Evolutionary conservation across 257 asterid genomes (phyloP).

Genomic region (Petunia axillaris): DNA sequence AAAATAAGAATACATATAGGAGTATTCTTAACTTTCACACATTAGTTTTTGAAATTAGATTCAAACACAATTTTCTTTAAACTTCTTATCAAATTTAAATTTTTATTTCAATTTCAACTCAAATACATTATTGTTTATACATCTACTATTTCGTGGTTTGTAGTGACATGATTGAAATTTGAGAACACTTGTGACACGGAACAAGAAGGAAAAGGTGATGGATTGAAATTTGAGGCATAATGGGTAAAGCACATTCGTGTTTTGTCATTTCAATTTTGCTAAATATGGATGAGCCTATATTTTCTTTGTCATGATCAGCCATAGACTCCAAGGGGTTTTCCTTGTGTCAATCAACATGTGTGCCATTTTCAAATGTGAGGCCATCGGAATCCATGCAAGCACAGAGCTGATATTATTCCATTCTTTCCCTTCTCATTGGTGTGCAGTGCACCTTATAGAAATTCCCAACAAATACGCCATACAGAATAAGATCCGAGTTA

Average conservation of each 20-base stretch:
- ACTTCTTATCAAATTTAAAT: too few species aligned
- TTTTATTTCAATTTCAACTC: too few species aligned
- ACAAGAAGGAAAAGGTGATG: too few species aligned
- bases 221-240: background rate
- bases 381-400: background rate
- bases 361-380: background rate
- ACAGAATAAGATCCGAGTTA: too few species aligned
- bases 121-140: background rate
- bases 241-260: background rate
- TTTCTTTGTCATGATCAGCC: background rate
- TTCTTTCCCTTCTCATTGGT: background rate
- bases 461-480: too few species aligned
- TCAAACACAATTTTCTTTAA: too few species aligned
- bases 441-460: too few species aligned
- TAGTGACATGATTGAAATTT: background rate
- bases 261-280: conserved; percentile 1
- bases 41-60: too few species aligned
- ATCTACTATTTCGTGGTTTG: background rate
- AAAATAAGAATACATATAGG: too few species aligned
- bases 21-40: too few species aligned
- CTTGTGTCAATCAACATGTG: conserved; percentile 10
- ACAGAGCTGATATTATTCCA: conserved; percentile 1
- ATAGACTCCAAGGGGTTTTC: background rate
- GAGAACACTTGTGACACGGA: conserved; percentile 5
- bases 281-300: conserved; percentile 9